These are phyloP conservation scores for Cytidiella melzeri DNA, from an alignment of 768 basidiomycete genomes.

Conservation along the genomic window DNA sequence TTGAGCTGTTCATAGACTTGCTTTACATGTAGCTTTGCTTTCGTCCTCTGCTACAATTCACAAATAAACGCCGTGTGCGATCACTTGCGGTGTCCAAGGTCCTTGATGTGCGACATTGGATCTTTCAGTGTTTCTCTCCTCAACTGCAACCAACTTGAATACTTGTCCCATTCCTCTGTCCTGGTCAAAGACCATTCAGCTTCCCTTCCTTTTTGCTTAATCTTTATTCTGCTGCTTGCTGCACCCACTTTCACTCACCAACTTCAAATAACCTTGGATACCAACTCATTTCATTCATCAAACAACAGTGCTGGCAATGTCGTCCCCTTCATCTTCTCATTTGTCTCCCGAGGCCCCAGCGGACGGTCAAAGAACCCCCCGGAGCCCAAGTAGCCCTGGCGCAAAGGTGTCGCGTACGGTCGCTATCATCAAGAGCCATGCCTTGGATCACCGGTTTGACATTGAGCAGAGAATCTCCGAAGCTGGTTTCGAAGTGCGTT, in stretches of 20 bases:
- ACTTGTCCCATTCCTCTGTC: background rate
- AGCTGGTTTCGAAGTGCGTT: slow-evolving; percentile 75
- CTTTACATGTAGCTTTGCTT: no score
- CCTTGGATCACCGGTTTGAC: slow-evolving; percentile 65
- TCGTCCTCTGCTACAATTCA: no score
- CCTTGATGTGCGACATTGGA: background rate
- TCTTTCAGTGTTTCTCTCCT: background rate
- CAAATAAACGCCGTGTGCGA: no score
- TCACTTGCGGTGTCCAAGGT: background rate
- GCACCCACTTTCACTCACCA: background rate
- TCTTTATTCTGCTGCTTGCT: background rate
- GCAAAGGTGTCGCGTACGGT: slow-evolving; percentile 51
- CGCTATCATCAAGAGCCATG: slow-evolving; percentile 81
- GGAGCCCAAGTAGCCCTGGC: background rate
- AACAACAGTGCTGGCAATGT: slow-evolving; percentile 2
- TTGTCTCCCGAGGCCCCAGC: background rate
- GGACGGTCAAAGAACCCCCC: background rate
- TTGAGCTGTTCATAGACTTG: no score
- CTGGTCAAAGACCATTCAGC: slow-evolving; percentile 5
- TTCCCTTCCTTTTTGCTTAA: slow-evolving; percentile 3
- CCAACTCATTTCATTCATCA: background rate
- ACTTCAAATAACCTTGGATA: background rate
- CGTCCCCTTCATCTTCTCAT: slow-evolving; percentile 1
- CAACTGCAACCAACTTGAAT: background rate
- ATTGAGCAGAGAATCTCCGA: slow-evolving; percentile 77